A percentile compares a stretch with the other conserved stretches of the same genome.
phyloP scores from a whole-genome alignment of 768 basidiomycete genomes.

The Collybiopsis confluens region DNA sequence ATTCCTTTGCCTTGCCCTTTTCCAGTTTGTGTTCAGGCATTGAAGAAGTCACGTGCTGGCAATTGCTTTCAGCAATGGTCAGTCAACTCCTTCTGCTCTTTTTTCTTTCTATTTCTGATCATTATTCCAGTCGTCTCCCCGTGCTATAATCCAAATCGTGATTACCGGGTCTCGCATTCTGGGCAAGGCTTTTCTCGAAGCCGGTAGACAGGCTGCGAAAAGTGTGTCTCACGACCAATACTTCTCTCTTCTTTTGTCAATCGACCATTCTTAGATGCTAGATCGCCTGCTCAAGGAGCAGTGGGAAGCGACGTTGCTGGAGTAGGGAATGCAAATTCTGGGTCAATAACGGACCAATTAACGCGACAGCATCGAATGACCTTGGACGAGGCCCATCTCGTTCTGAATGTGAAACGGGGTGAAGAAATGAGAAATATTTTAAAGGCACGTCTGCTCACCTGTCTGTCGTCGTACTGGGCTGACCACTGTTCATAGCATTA shows the following conservation, averaged over 20 bases:
- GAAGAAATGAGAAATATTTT: conserved; percentile 65
- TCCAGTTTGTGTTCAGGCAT: conserved; percentile 27
- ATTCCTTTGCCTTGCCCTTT: conserved; percentile 30
- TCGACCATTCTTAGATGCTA: conserved; percentile 59
- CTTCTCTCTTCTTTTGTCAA: neutral
- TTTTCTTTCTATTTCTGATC: too few relatives aligned
- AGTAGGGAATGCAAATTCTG: conserved; percentile 67
- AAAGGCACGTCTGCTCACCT: conserved; percentile 46
- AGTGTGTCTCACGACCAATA: conserved; percentile 44
- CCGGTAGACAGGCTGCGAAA: conserved; percentile 87
- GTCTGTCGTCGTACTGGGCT: neutral
- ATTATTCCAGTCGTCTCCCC: conserved; percentile 62
- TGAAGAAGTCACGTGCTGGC: neutral
- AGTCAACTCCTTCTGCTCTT: neutral
- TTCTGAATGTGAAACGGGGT: conserved; percentile 81
- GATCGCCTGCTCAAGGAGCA: conserved; percentile 67
- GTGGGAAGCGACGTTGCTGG: conserved; percentile 70
- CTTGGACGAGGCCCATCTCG: conserved; percentile 89
- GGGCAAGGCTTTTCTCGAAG: conserved; percentile 88
- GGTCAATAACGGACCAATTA: conserved; percentile 74
- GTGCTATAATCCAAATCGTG: conserved; percentile 74
- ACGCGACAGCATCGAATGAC: conserved; percentile 90
- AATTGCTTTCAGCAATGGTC: neutral
- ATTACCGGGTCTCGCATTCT: conserved; percentile 76
- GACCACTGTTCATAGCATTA: conserved; percentile 61